Conservation (phyloP, 257 asterid species). For the Anisodus acutangulus region DNA sequence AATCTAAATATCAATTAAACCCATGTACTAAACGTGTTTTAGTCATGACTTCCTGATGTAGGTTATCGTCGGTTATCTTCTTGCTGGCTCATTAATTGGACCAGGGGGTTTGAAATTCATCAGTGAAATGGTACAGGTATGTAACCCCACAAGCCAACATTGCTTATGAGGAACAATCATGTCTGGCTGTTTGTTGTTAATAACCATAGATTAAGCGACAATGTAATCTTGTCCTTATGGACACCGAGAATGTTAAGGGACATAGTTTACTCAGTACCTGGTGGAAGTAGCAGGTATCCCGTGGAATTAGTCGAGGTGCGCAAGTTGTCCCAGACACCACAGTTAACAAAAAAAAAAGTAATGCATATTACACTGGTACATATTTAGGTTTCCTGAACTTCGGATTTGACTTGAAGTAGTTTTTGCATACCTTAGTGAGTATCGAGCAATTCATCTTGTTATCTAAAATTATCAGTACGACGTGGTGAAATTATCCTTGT, state of each 20-base stretch:
- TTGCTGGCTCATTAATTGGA: conserved; percentile 94
- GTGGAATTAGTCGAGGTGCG: too few relatives aligned
- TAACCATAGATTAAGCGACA: not conserved
- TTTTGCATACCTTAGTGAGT: not conserved
- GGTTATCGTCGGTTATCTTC: conserved; percentile 96
- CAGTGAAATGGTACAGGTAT: conserved; percentile 94
- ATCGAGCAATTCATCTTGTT: not conserved
- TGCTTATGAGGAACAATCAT: not conserved
- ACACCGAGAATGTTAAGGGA: not conserved
- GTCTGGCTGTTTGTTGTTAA: conserved; percentile 8
- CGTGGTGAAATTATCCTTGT: not conserved
- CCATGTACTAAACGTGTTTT: conserved; percentile 16
- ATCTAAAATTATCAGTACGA: not conserved
- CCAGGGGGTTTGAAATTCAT: conserved; percentile 95
- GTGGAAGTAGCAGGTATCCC: too few relatives aligned
- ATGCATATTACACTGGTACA: not conserved
- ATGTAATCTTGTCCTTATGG: not conserved
- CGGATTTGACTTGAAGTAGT: not conserved
- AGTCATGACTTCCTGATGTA: conserved; percentile 40
- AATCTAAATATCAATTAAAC: conserved; percentile 11
- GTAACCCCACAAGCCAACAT: conserved; percentile 29
- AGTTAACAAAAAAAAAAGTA: not conserved
- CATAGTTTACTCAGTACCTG: too few relatives aligned
- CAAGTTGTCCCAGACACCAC: too few relatives aligned
- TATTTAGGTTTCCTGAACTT: conserved; percentile 2